These are phyloP conservation scores for Extremus antarcticus DNA, from an alignment of 495 filamentous ascomycete species.

Conservation along the genomic window DNA sequence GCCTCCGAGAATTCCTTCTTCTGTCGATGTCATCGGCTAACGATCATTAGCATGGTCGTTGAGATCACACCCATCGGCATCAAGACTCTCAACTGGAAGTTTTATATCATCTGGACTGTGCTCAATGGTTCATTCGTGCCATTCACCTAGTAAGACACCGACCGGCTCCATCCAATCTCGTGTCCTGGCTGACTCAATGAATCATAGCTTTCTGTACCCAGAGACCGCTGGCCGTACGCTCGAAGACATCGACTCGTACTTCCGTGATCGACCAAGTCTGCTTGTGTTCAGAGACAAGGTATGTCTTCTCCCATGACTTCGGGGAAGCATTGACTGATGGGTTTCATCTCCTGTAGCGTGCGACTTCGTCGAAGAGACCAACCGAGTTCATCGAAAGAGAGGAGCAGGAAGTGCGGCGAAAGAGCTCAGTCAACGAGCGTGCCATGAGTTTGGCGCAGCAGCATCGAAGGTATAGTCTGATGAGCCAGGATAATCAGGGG, in stretches of 20 bases:
- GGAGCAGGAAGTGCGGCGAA: constrained; percentile 26
- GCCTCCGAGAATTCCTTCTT: neutral
- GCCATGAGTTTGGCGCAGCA: constrained; percentile 11
- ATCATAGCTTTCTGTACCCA: constrained; percentile 42
- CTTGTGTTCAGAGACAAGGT: constrained; percentile 31
- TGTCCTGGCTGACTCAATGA: neutral
- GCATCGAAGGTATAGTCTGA: constrained; percentile 7
- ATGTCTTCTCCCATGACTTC: no score
- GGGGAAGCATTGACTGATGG: no score
- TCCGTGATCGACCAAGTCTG: constrained; percentile 30
- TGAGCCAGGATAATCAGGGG: neutral
- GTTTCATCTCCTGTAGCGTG: constrained; percentile 25
- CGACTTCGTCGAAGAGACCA: constrained; percentile 32
- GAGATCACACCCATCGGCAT: constrained; percentile 53
- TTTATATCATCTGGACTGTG: constrained; percentile 55
- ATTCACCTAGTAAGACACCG: constrained; percentile 35
- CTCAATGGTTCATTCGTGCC: constrained; percentile 50
- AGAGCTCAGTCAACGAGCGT: constrained; percentile 19
- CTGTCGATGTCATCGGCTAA: neutral
- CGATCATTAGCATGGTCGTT: constrained; percentile 31
- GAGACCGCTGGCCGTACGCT: constrained; percentile 46
- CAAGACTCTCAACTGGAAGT: constrained; percentile 48
- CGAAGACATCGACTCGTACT: constrained; percentile 42
- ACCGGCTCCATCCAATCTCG: neutral
- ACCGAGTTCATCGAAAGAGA: constrained; percentile 29